Evolutionary conservation across 768 basidiomycete genomes (phyloP), one percentile per base, ranked within the genome.

Genomic region (Russula brevipes): DNA sequence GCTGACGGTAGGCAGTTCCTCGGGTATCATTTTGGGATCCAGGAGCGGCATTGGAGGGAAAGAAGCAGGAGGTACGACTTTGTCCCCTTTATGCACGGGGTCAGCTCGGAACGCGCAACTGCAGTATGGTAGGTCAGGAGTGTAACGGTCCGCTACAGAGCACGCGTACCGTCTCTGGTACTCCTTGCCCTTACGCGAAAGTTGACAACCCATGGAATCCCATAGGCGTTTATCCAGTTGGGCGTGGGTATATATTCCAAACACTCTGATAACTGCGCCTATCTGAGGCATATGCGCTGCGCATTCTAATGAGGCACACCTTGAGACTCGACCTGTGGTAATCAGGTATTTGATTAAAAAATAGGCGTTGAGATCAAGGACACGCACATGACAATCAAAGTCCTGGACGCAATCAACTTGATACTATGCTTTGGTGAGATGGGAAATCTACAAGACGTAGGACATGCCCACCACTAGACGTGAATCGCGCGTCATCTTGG

Each of bases 401-500:
- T 64, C 67, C 8, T 68, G 62, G 17, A 68, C n/a, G n/a, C 67
- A 68, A 42, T 66, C 66, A 17, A 66, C 41, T 39, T 66, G 63
- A 36, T 74, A 74, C 73, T 72, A 60, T 10, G 57, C 2, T 9
- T n/a, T n/a, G 14, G 35, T 70, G 33, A 66, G 55, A 17, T 41
- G 0, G 14, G 14, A 30, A 17, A 11, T 30, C n/a, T 42, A 8
- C 7, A 39, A 14, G n/a, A 60, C 14, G 19, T 11, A 12, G 11
- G 2, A 19, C 31, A 31, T 30, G 57, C 63, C 17, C 17, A 66
- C 66, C 24, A 66, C 63, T 5, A 66, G 63, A n/a, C 66, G 66
- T 11, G 63, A 60, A 54, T 66, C 63, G 4, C 81, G 75, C 51
- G 76, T 80, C 68, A 88, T 83, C 70, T 86, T 88, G 0, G 88